Base-by-base conservation (phyloP, 2,329 filamentous ascomycete genomes). In the Achaetomium macrosporum region DNA sequence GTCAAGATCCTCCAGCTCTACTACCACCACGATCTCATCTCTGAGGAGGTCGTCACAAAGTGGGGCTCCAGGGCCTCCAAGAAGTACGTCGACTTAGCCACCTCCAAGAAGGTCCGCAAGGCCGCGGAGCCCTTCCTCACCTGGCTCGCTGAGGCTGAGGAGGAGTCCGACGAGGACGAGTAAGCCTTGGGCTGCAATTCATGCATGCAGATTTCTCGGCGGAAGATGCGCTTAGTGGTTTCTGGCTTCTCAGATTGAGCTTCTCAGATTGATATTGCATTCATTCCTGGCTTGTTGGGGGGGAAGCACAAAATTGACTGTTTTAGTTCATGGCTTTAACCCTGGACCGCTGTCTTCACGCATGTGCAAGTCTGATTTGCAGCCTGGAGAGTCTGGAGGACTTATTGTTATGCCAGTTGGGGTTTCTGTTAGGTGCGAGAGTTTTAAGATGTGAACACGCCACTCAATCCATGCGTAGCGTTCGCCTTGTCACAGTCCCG, bases 41-140 rank as follows among this genome's bases (percentile, higher is more conserved):
- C 80, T 47, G 93, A 99, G 76, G 91, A 96, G 59, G 82, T 90
- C 15, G 83, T 95, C 68, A 88, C 85, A 72, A 85, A 86, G 63
- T 99, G 93, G 92, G 92, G 91, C 60, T 80, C 82, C 68, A 96
- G 93, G 79, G 90, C 92, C 55, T 96, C 90, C 82, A 96, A 95
- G 85, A 96, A 96, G 77, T 97, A 97, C 69, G 88, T 95, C 63
- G 92, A 97, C 69, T 73, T 95, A 56, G 69, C 85, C 55, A 91
- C 84, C 57, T 95, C 90, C 75, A 92, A 90, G 79, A 95, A 95
- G 80, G 90, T 97, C 58, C 90, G 91, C 75, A 92, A 95, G 78
- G 87, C 89, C 60, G 90, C 93, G 50, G 88, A 95, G 76, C 85
- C 88, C 59, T 99, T 99, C 81, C 79, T 96, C 66, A 87, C 84